A percentile compares a stretch with the other conserved stretches of the same genome.
These are phyloP conservation scores for Capronia epimyces DNA, from an alignment of 2,329 filamentous ascomycete species.

Conservation along the genomic window DNA sequence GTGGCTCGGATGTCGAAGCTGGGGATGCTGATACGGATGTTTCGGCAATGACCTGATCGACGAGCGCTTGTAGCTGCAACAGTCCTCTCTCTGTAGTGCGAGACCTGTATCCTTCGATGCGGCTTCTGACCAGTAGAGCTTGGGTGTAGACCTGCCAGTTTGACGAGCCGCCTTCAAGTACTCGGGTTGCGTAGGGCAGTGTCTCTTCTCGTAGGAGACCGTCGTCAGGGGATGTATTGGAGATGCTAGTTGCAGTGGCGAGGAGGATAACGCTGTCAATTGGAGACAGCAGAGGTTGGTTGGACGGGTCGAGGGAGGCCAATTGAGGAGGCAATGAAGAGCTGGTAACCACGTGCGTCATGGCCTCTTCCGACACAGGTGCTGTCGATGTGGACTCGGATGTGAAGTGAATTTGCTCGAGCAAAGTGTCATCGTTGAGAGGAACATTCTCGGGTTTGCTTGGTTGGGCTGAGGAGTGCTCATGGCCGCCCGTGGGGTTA, in stretches of 20 bases:
- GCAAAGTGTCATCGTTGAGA: conserved; percentile 85
- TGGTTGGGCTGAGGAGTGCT: conserved; percentile 21
- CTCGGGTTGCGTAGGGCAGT: conserved; percentile 80
- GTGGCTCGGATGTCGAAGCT: conserved; percentile 28
- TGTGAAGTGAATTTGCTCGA: conserved; percentile 79
- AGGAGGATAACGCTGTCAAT: conserved; percentile 88
- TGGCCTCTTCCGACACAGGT: conserved; percentile 25
- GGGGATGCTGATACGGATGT: conserved; percentile 50
- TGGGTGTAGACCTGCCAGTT: conserved; percentile 99
- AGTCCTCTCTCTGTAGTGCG: conserved; percentile 85
- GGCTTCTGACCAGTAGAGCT: conserved; percentile 78
- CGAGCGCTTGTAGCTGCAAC: conserved; percentile 86
- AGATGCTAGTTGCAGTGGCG: conserved; percentile 72
- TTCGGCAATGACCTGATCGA: conserved; percentile 90
- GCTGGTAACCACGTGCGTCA: conserved; percentile 36
- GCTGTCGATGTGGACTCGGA: conserved; percentile 31
- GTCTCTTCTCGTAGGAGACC: conserved; percentile 90
- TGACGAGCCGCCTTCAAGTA: conserved; percentile 78
- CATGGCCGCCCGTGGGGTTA: background rate
- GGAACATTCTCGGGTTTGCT: conserved; percentile 63
- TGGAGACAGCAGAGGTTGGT: conserved; percentile 74
- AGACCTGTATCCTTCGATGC: conserved; percentile 82
- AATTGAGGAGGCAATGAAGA: conserved; percentile 57
- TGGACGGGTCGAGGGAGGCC: conserved; percentile 62
- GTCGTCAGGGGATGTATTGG: conserved; percentile 78